phyloP scores from a whole-genome alignment of 2,329 filamentous ascomycete species.

The Colletotrichum viniferum region DNA sequence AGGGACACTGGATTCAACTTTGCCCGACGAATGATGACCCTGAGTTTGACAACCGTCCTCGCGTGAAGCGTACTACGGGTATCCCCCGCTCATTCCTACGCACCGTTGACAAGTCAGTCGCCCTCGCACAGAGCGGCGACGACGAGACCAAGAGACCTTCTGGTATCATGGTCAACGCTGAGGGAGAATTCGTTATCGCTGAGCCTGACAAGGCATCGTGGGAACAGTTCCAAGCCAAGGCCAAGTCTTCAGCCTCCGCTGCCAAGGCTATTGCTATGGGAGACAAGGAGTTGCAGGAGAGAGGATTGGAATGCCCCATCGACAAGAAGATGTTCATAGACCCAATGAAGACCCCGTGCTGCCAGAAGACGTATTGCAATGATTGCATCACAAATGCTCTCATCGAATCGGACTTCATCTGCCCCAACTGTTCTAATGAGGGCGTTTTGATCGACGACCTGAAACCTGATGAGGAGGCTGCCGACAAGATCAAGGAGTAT shows the following conservation, averaged over 20 bases:
- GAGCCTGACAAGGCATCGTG: constrained; percentile 94
- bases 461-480: constrained; percentile 78
- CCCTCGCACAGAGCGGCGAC: constrained; percentile 73
- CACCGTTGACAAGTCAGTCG: constrained; percentile 89
- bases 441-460: constrained; percentile 94
- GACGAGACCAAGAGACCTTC: constrained; percentile 83
- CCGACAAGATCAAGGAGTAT: constrained; percentile 79
- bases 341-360: constrained; percentile 99
- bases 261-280: constrained; percentile 78
- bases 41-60: constrained; percentile 89
- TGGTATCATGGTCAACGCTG: constrained; percentile 96
- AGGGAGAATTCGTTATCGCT: constrained; percentile 96
- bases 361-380: constrained; percentile 97
- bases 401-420: constrained; percentile 97
- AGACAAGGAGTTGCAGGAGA: constrained; percentile 86
- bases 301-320: constrained; percentile 89
- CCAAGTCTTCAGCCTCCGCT: constrained; percentile 82
- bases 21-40: constrained; percentile 99
- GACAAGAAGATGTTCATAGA: constrained; percentile 99
- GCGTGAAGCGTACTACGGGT: constrained; percentile 94
- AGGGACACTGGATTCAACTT: constrained; percentile 98
- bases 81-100: constrained; percentile 96
- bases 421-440: constrained; percentile 88
- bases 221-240: constrained; percentile 96
- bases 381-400: constrained; percentile 99